These are phyloP conservation scores for Daedaleopsis sinensis DNA, from an alignment of 768 basidiomycete species.

Conservation along the genomic window DNA sequence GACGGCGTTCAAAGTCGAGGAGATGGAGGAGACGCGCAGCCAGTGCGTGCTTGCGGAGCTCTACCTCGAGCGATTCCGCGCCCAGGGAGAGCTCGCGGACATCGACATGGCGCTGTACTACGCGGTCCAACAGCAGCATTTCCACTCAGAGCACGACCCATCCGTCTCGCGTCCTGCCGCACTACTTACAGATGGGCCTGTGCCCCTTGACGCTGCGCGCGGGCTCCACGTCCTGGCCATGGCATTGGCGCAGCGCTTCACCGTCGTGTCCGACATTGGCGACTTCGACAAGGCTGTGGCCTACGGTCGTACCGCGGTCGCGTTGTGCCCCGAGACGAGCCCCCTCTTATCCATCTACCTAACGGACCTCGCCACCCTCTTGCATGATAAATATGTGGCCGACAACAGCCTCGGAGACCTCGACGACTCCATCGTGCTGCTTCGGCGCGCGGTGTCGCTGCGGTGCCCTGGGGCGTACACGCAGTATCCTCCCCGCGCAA, in stretches of 20 bases:
- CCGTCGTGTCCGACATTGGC: not conserved
- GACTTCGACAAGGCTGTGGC: constrained; percentile 2
- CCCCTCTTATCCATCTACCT: not conserved
- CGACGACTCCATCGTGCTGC: too few species aligned
- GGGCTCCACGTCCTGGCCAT: not conserved
- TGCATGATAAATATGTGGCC: too few species aligned
- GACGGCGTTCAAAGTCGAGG: too few species aligned
- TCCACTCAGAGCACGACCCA: too few species aligned
- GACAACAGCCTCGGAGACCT: too few species aligned
- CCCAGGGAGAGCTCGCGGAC: not conserved
- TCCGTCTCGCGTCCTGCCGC: too few species aligned
- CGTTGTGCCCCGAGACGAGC: not conserved
- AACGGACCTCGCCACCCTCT: not conserved
- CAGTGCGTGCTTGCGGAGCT: constrained; percentile 2
- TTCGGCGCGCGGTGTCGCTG: not conserved
- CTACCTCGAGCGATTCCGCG: constrained; percentile 1
- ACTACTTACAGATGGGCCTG: not conserved
- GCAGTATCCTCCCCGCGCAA: not conserved
- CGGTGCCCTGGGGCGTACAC: not conserved
- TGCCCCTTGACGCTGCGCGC: not conserved
- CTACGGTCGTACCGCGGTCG: not conserved
- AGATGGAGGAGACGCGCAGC: not conserved
- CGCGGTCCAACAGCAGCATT: not conserved
- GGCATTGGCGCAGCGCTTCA: constrained; percentile 1
- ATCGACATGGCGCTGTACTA: constrained; percentile 1